Evolutionary conservation across 148 eudicot species (phyloP), one percentile per base, ranked within the genome.

Genomic region (Pouteria glomerata): DNA sequence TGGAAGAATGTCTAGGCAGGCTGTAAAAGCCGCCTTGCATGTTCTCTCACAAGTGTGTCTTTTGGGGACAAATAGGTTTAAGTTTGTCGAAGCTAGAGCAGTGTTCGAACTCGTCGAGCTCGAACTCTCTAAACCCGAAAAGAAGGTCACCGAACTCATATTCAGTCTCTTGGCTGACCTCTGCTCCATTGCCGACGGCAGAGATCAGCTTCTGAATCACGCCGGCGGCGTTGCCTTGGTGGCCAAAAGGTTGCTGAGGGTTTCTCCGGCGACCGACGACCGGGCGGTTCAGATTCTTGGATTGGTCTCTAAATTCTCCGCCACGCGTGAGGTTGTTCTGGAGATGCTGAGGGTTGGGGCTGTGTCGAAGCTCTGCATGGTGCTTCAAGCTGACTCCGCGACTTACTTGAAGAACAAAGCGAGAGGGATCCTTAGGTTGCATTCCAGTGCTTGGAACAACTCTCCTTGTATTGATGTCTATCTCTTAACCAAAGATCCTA

Each of bases 381-480:
- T 90, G 50, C 45, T 90, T 14, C 96, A 90, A 61, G 87, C 85
- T 4, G 80, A 83, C 62, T 82, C 80, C 42, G 83, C 74, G 2
- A 78, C 60, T 48, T 75, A 77, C 69, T 75, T 90, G 77, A 86
- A 86, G 76, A 84, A 83, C 61, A 86, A 80, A 42, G 90, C 85
- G 30, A 74, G 85, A 30, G 90, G 86, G 41, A 82, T 90, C 7
- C 79, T 86, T 31, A 84, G 87, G 68, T 56, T 81, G 78, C 96
- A 90, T 68, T 76, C 78, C 8, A 63, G 67, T 61, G 82, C 65
- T 53, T 90, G 96, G 96, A 88, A 79, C 8, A 83, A 83, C 39
- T 88, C 90, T 27, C 89, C 92, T 41, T 90, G 96, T 78, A 77
- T 88, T 71, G 87, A 77, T 61, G 73, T 82, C 70, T 87, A 87